Base-by-base conservation (phyloP, 2,329 filamentous ascomycete species). In the Fusarium begoniae region DNA sequence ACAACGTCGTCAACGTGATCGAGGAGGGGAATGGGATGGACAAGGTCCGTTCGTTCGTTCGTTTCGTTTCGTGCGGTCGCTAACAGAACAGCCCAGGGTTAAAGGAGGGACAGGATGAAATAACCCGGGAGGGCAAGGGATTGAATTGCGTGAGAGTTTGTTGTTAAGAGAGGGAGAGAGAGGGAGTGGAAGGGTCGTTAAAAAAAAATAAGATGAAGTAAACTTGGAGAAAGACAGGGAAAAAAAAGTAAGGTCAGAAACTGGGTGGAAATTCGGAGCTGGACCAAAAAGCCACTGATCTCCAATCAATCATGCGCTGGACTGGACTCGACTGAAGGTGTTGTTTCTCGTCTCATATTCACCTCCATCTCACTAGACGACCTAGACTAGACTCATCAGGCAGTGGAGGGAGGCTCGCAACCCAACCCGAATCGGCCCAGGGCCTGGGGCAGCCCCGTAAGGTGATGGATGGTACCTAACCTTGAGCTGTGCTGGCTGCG, bases 61-160 rank as follows among this genome's bases (percentile, higher is more conserved):
- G 72, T 72, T 74, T 75, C 69, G 73, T 67, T 75, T 70, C 69
- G 73, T 70, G 59, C 62, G 66, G 70, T 66, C 72, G 66, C 72
- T 73, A 75, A 60, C 38, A 66, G 45, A 58, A 57, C 44, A 59
- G 26, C 20, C 22, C 59, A 68, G 63, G 65, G 65, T 62, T 68
- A 66, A 76, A 70, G 38, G 65, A 72, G 48, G 54, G 66, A 75
- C 60, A 63, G 66, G 66, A 64, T 66, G 64, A 60, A 59, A 60
- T 61, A 53, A 74, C 57, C 62, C 44, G 53, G 51, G 53, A 63
- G 41, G 58, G 63, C 63, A 63, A 69, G 64, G 61, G 64, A 66
- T 47, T 51, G 40, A 53, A 65, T 54, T 53, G 60, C 50, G 50
- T 62, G 70, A 38, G 59, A 69, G 58, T 55, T 40, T 54, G 66